Evolutionary conservation across 768 basidiomycete species (phyloP), one percentile per base, ranked within the genome.

Genomic region (Boletus pseudopeckii): DNA sequence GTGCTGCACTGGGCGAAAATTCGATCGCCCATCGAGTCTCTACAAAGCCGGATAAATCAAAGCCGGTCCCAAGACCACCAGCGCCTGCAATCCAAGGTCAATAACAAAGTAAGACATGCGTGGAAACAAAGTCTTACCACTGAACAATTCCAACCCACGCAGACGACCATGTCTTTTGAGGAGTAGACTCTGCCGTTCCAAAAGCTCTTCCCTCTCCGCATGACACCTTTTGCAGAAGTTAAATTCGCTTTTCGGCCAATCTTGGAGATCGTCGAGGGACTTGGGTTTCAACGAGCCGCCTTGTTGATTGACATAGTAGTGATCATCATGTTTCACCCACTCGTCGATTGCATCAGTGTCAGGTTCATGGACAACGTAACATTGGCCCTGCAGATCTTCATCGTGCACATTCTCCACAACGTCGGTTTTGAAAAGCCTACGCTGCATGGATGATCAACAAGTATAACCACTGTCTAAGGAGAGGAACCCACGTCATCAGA

Each of bases 21-120:
- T 90, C 88, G 0, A 90, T 75, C 0, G 87, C 88, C 76, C 85
- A 88, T 59, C 73, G 76, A 1, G 85, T 85, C 17, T 85, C 72
- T 7, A 89, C 80, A 65, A 79, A 81, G 0, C 77, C 77, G 7
- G 85, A 83, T 57, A 83, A 62, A 45, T 82, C 76, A 53, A 90
- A 71, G 1, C 89, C 88, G 34, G 82, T 78, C 4, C 86, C 84
- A 7, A 91, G 75, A 3, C 88, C 88, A 47, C 88, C 88, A 36
- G 86, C 88, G 65, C 88, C 87, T 89, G 53, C 15, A 42, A 50
- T 45, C 8, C 30, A 30, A 32, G 2, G 40, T 62, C 8, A 45
- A 24, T 39, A 40, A 24, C 15, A 43, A 32, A 24, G 18, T 18
- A 43, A 22, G 34, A 32, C 18, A 14, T 20, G 51, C 15, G 24